These are phyloP conservation scores for Periglandula ipomoeae DNA, from an alignment of 2,329 filamentous ascomycete genomes.

Conservation along the genomic window DNA sequence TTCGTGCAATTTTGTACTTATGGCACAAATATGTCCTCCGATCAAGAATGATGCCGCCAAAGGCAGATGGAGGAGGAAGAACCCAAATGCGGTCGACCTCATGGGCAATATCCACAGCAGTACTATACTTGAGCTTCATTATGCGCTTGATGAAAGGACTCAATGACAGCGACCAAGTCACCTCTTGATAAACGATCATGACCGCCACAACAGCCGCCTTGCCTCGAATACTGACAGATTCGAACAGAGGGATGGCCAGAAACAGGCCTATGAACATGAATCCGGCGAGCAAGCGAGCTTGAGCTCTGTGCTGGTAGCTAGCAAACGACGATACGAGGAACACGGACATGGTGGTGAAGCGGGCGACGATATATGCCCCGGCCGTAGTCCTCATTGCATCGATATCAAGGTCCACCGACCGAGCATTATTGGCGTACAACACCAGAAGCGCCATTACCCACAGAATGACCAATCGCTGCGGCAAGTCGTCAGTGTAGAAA, in stretches of 20 bases:
- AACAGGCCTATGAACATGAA: constrained; percentile 32
- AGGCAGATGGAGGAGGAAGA: too few species aligned
- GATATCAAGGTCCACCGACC: constrained; percentile 31
- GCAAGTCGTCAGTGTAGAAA: constrained; percentile 42
- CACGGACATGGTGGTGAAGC: constrained; percentile 29
- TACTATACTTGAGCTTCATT: constrained; percentile 33
- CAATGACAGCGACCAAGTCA: constrained; percentile 33
- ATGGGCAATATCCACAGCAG: constrained; percentile 39
- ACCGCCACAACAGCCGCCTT: constrained; percentile 35
- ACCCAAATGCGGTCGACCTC: constrained; percentile 41
- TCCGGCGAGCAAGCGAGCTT: constrained; percentile 33
- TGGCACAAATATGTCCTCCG: too few species aligned
- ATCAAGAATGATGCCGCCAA: too few species aligned
- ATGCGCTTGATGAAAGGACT: constrained; percentile 33
- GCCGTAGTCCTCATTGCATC: constrained; percentile 34
- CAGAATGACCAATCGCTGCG: too few species aligned
- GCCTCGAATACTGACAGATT: constrained; percentile 26
- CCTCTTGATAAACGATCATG: constrained; percentile 32
- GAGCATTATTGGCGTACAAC: constrained; percentile 39
- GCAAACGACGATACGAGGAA: constrained; percentile 35
- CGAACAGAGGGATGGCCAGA: constrained; percentile 34
- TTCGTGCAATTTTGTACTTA: constrained; percentile 24
- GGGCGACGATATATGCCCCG: constrained; percentile 36
- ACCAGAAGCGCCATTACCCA: constrained; percentile 41
- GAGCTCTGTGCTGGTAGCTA: constrained; percentile 36